Conservation (phyloP, 257 asterid species). For the Echium plantagineum region DNA sequence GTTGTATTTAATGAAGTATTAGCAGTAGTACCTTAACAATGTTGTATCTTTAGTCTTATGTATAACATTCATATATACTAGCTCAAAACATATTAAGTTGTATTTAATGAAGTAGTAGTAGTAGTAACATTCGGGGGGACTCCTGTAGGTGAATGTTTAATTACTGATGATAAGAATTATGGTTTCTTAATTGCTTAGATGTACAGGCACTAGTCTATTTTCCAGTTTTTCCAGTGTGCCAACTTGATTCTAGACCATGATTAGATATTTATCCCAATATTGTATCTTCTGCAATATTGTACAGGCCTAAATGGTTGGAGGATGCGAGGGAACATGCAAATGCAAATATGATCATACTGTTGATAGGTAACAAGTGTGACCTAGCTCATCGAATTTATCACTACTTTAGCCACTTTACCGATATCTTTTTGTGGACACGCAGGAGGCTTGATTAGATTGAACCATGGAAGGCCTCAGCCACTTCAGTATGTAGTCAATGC, state of each 20-base stretch:
- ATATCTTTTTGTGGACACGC: neutral
- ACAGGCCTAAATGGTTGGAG: too few species aligned
- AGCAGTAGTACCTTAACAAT: neutral
- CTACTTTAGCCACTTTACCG: too few species aligned
- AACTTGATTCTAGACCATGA: constrained; percentile 1
- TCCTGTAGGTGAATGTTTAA: neutral
- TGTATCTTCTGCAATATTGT: constrained; percentile 3
- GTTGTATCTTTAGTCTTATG: neutral
- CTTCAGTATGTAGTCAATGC: too few species aligned
- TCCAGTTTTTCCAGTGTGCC: neutral
- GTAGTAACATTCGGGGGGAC: neutral
- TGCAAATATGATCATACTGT: too few species aligned
- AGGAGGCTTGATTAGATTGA: neutral
- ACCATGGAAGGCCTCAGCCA: too few species aligned
- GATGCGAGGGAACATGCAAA: too few species aligned
- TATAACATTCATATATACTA: neutral
- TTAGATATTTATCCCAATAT: neutral
- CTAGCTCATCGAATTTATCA: too few species aligned
- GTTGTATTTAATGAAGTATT: too few species aligned
- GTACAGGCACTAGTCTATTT: neutral
- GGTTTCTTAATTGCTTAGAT: neutral
- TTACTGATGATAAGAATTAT: too few species aligned
- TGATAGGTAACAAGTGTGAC: too few species aligned
- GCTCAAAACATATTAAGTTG: neutral
- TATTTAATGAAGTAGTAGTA: too few species aligned